These are phyloP conservation scores for Saturnispora zaruensis DNA, from an alignment of 805 yeast species.

Conservation along the genomic window DNA sequence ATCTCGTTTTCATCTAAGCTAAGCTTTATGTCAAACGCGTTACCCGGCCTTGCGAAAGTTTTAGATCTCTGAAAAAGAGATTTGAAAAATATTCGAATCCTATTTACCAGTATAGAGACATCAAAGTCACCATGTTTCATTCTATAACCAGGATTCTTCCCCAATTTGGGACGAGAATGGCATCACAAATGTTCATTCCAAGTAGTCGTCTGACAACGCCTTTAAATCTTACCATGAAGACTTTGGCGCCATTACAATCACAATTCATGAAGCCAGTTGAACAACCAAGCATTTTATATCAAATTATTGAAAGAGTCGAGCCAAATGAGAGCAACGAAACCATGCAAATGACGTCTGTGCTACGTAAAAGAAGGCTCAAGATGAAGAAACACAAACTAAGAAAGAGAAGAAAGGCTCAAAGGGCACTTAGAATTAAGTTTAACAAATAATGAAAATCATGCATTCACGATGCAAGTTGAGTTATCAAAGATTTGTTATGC, in stretches of 20 bases:
- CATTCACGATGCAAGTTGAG: no score
- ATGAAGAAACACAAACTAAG: conserved; percentile 97
- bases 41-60: neutral
- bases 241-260: neutral
- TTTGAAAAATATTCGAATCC: neutral
- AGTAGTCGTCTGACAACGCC: conserved; percentile 1
- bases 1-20: neutral
- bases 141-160: conserved; percentile 7
- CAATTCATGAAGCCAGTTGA: conserved; percentile 1
- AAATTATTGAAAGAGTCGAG: neutral
- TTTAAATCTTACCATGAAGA: neutral
- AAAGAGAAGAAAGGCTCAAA: conserved; percentile 92
- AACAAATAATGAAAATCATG: conserved; percentile 31
- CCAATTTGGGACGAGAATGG: conserved; percentile 9
- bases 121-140: conserved; percentile 3
- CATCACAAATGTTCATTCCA: conserved; percentile 8
- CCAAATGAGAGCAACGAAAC: conserved; percentile 2
- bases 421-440: conserved; percentile 68
- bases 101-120: neutral
- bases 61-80: neutral
- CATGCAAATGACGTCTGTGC: conserved; percentile 54
- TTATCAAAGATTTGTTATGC: no score
- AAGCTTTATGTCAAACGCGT: neutral
- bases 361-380: conserved; percentile 81
- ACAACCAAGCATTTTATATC: conserved; percentile 2